phyloP scores from a whole-genome alignment of 2,329 filamentous ascomycete genomes.

The Aquanectria penicillioides region DNA sequence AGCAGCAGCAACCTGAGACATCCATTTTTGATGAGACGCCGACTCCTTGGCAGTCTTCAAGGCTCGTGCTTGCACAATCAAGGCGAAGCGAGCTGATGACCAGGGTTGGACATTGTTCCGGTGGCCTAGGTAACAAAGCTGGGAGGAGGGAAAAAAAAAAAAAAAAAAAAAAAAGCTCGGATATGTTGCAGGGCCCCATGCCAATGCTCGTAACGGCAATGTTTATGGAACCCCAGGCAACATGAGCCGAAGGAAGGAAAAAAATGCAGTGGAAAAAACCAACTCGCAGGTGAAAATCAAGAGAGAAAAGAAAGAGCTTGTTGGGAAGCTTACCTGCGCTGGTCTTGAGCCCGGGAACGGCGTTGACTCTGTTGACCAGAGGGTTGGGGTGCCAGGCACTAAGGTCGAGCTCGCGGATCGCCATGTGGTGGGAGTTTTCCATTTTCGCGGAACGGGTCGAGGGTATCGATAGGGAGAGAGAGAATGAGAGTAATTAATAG shows the following conservation, averaged over 20 bases:
- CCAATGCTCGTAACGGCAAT: not conserved
- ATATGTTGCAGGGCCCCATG: slow-evolving; percentile 9
- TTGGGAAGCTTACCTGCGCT: slow-evolving; percentile 63
- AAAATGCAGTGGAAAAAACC: not conserved
- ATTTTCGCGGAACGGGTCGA: slow-evolving; percentile 38
- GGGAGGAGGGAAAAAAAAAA: not conserved
- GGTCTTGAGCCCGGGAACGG: slow-evolving; percentile 67
- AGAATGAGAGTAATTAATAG: slow-evolving; percentile 16
- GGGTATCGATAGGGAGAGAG: slow-evolving; percentile 7
- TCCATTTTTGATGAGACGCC: not conserved
- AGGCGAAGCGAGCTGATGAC: slow-evolving; percentile 20
- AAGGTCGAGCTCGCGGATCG: slow-evolving; percentile 61
- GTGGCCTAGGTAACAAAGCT: slow-evolving; percentile 22
- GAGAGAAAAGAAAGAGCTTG: not conserved
- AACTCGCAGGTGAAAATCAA: not conserved
- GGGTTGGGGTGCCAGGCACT: slow-evolving; percentile 58
- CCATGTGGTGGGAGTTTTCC: slow-evolving; percentile 46
- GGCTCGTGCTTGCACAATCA: slow-evolving; percentile 15
- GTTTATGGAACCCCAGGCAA: no score
- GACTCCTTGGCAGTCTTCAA: not conserved
- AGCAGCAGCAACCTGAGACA: no score
- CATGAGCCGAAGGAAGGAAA: not conserved
- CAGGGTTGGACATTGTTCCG: slow-evolving; percentile 19
- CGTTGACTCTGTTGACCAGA: slow-evolving; percentile 64
- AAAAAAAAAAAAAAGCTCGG: slow-evolving; percentile 7